Evolutionary conservation across 2,329 filamentous ascomycete species (phyloP).

Genomic region (Colletotrichum sp.): DNA sequence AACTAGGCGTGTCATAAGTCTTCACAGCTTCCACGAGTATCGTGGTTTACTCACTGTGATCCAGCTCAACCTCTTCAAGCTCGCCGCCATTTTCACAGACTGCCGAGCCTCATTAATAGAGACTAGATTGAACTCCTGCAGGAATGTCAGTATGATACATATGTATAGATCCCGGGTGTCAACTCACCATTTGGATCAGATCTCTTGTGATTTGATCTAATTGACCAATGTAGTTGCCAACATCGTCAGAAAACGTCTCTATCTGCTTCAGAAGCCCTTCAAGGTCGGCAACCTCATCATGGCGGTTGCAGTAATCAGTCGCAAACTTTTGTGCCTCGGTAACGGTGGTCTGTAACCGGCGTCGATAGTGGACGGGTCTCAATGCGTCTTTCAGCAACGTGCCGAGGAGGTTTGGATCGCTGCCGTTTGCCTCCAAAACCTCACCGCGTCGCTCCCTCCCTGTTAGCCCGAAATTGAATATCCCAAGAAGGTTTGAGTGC

Average conservation of each 20-base stretch:
- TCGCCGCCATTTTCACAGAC: not conserved
- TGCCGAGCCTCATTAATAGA: not conserved
- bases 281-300: not conserved
- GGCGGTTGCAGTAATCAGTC: not conserved
- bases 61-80: not conserved
- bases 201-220: not conserved
- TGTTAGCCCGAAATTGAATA: not conserved
- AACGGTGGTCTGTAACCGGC: not conserved
- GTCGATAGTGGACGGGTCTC: not conserved
- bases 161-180: not conserved
- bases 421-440: not conserved
- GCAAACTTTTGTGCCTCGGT: not conserved
- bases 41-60: not conserved
- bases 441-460: not conserved
- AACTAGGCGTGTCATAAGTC: fast-evolving
- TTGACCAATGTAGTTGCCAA: not conserved
- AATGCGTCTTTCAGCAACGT: not conserved
- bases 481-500: not conserved
- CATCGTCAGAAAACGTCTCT: not conserved
- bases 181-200: not conserved
- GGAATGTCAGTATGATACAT: not conserved
- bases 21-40: not conserved
- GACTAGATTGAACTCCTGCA: not conserved
- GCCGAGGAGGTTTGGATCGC: not conserved
- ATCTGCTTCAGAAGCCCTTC: not conserved